Conservation (phyloP, 352 stramenopile species). For the Pythium oligandrum region DNA sequence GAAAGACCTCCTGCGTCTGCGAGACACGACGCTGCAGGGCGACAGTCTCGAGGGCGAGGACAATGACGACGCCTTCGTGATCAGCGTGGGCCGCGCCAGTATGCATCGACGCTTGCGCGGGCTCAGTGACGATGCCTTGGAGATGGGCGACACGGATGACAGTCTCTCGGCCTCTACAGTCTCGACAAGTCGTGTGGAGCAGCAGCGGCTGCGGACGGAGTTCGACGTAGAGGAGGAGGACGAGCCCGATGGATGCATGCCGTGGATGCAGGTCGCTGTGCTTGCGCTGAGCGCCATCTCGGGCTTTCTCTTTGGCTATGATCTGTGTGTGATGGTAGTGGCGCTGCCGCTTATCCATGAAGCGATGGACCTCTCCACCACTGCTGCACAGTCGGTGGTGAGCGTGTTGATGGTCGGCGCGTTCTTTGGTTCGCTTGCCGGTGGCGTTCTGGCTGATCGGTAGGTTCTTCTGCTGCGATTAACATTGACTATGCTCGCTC, state of each 20-base stretch:
- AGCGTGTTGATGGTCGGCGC: slow-evolving; percentile 68
- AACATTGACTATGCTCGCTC: background rate
- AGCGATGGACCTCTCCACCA: slow-evolving; percentile 50
- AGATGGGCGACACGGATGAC: too few species aligned
- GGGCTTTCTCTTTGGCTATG: slow-evolving; percentile 72
- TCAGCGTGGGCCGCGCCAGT: background rate
- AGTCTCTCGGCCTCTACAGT: too few species aligned
- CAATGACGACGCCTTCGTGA: background rate
- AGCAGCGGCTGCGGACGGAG: too few species aligned
- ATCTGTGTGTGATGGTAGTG: slow-evolving; percentile 74
- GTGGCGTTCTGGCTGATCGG: slow-evolving; percentile 52
- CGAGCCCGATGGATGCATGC: background rate
- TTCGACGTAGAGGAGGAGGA: too few species aligned
- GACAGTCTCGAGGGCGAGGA: background rate
- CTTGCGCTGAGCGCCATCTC: slow-evolving; percentile 61
- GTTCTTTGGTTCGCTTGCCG: slow-evolving; percentile 52
- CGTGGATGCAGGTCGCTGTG: slow-evolving; percentile 39
- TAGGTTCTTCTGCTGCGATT: slow-evolving; percentile 14
- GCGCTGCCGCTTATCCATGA: slow-evolving; percentile 59
- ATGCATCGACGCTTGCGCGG: too few species aligned
- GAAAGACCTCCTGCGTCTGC: slow-evolving; percentile 1
- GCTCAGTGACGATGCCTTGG: too few species aligned
- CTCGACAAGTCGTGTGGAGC: too few species aligned
- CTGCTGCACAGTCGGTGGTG: slow-evolving; percentile 45
- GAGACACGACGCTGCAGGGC: slow-evolving; percentile 9